Evolutionary conservation across 2,329 filamentous ascomycete genomes (phyloP).

Genomic region (Penicillium palitans): DNA sequence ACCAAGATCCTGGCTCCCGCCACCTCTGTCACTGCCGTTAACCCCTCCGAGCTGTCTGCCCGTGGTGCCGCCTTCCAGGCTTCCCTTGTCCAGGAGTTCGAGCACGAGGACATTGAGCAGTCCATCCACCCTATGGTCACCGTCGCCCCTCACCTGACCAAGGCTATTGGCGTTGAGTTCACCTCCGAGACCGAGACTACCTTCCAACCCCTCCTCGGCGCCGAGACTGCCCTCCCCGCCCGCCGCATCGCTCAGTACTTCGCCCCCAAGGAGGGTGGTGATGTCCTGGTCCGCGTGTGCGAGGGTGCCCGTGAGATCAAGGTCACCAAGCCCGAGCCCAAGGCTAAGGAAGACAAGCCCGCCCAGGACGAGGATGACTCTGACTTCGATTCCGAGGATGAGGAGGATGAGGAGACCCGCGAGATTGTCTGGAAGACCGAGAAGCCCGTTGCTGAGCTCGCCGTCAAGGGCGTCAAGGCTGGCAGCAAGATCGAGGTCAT

Average conservation of each 20-base stretch:
- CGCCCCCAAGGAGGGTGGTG: conserved; percentile 76
- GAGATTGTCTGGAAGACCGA: conserved; percentile 93
- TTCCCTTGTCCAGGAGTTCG: conserved; percentile 90
- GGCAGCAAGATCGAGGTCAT: conserved; percentile 90
- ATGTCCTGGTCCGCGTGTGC: conserved; percentile 82
- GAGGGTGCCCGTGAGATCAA: conserved; percentile 92
- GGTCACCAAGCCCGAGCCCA: conserved; percentile 82
- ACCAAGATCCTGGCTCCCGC: conserved; percentile 81
- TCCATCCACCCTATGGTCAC: conserved; percentile 94
- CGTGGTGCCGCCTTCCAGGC: conserved; percentile 95
- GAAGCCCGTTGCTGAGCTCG: conserved; percentile 78
- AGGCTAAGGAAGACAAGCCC: conserved; percentile 63
- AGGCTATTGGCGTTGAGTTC: conserved; percentile 83
- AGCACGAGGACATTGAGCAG: conserved; percentile 89
- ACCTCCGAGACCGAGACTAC: conserved; percentile 61
- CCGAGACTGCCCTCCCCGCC: conserved; percentile 87
- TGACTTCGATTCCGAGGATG: conserved; percentile 61
- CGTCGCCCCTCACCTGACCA: conserved; percentile 83
- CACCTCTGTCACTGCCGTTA: conserved; percentile 74
- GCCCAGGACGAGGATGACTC: conserved; percentile 62
- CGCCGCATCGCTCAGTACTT: conserved; percentile 78
- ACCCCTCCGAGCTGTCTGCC: conserved; percentile 86
- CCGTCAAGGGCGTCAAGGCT: conserved; percentile 80
- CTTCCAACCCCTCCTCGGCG: conserved; percentile 78
- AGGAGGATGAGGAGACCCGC: conserved; percentile 78